Conservation (phyloP, 495 filamentous ascomycete species). For the Aspergillus leporis region DNA sequence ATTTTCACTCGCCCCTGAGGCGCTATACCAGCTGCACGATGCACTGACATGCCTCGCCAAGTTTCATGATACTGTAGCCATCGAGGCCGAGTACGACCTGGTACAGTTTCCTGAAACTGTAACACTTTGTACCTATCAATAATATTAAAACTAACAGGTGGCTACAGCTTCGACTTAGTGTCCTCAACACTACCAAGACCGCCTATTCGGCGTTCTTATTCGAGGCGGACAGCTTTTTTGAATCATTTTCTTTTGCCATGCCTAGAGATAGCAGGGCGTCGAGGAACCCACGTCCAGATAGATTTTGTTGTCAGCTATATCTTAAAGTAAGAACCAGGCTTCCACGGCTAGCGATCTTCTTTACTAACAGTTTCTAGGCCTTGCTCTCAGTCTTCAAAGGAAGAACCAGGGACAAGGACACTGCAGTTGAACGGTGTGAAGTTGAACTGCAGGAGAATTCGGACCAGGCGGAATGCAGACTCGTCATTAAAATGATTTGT, state of each 20-base stretch:
- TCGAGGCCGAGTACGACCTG: conserved; percentile 77
- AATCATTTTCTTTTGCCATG: conserved; percentile 57
- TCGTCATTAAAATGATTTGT: conserved; percentile 81
- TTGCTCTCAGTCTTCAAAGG: conserved; percentile 75
- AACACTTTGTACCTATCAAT: background rate
- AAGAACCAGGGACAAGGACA: conserved; percentile 65
- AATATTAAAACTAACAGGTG: conserved; percentile 8
- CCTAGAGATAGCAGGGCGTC: conserved; percentile 10
- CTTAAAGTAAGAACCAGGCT: conserved; percentile 49
- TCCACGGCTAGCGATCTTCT: background rate
- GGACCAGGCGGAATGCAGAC: conserved; percentile 70
- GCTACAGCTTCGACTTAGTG: conserved; percentile 71
- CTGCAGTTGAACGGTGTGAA: conserved; percentile 83
- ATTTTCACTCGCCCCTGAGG: conserved; percentile 76
- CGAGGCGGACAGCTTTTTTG: conserved; percentile 74
- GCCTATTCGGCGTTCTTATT: conserved; percentile 85
- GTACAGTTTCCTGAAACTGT: conserved; percentile 43
- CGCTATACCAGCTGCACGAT: conserved; percentile 75
- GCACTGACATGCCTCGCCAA: conserved; percentile 82
- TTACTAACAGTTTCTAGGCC: conserved; percentile 45
- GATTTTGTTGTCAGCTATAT: conserved; percentile 74
- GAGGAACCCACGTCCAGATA: conserved; percentile 38
- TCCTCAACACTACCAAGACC: conserved; percentile 89
- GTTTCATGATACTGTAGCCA: conserved; percentile 85
- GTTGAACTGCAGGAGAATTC: conserved; percentile 75